These are phyloP conservation scores for Eleusine coracana DNA, from an alignment of 176 grass and related monocot genomes.

Conservation along the genomic window DNA sequence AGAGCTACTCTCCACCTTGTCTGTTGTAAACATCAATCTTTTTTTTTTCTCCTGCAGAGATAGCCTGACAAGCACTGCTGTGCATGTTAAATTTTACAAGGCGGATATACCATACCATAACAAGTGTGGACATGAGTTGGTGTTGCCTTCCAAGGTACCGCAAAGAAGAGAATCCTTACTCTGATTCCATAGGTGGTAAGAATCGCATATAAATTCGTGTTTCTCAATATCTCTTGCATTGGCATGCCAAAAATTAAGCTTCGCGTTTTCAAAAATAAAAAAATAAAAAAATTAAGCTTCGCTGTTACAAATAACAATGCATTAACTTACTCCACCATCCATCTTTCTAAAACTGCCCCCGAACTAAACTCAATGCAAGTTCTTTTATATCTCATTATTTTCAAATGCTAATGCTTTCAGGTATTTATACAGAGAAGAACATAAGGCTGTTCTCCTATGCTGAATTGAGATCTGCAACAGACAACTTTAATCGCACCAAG, in stretches of 20 bases:
- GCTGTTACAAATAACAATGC: neutral
- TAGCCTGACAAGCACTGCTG: neutral
- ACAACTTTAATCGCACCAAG: constrained; percentile 65
- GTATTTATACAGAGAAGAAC: constrained; percentile 76
- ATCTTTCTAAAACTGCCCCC: neutral
- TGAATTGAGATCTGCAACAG: constrained; percentile 78
- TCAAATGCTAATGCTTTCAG: constrained; percentile 49
- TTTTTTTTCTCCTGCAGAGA: constrained; percentile 16
- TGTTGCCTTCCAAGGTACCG: constrained; percentile 54
- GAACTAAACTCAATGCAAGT: neutral
- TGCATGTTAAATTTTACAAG: constrained; percentile 36
- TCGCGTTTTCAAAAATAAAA: neutral
- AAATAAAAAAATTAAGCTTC: neutral
- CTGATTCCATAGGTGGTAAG: constrained; percentile 57
- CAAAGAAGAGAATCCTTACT: constrained; percentile 27
- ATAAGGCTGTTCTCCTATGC: constrained; percentile 74
- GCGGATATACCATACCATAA: neutral
- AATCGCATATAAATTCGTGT: neutral
- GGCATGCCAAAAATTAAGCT: neutral
- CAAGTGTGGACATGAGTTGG: constrained; percentile 59
- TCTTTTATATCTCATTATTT: constrained; percentile 9
- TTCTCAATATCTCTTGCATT: neutral
- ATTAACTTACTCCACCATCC: neutral
- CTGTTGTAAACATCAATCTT: neutral
- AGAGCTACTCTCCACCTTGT: neutral